Evolutionary conservation across 345 rosid genomes (phyloP).

Genomic region (Arabis hirsuta): DNA sequence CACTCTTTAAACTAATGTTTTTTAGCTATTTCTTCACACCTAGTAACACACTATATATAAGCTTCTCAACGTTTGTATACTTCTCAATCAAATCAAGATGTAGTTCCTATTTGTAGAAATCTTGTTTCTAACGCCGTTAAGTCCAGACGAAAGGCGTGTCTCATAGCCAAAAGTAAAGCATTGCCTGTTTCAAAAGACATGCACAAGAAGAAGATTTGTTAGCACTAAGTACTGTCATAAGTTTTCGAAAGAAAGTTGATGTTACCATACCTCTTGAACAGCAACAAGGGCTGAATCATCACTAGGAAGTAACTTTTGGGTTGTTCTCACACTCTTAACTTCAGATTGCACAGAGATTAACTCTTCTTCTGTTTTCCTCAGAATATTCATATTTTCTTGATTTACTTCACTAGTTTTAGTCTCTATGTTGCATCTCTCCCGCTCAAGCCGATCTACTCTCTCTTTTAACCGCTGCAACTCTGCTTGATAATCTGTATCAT

Average conservation of each 20-base stretch:
- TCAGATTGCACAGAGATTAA: slow-evolving; percentile 46
- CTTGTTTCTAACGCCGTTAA: no score
- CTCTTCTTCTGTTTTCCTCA: slow-evolving; percentile 56
- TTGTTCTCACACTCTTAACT: slow-evolving; percentile 8
- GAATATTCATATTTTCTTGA: slow-evolving; percentile 38
- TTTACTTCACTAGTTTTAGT: slow-evolving; percentile 36
- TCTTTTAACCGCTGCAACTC: slow-evolving; percentile 23
- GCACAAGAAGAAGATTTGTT: slow-evolving; percentile 9
- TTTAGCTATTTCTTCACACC: neutral
- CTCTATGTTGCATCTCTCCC: slow-evolving; percentile 38
- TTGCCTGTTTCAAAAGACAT: slow-evolving; percentile 60
- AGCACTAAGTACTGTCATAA: neutral
- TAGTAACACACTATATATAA: slow-evolving; percentile 6
- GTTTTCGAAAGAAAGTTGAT: neutral
- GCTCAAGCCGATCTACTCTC: slow-evolving; percentile 45
- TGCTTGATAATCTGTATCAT: slow-evolving; percentile 38
- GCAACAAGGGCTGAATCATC: slow-evolving; percentile 41
- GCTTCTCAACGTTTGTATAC: neutral
- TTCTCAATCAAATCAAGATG: slow-evolving; percentile 8
- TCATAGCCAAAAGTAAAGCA: slow-evolving; percentile 83
- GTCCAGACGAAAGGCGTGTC: neutral
- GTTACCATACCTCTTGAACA: slow-evolving; percentile 41
- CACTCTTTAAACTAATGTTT: neutral
- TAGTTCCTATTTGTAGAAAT: no score
- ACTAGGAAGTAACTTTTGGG: slow-evolving; percentile 38